Evolutionary conservation across 2,329 filamentous ascomycete species (phyloP), one percentile per base, ranked within the genome.

Genomic region (Endocalyx cinctus): DNA sequence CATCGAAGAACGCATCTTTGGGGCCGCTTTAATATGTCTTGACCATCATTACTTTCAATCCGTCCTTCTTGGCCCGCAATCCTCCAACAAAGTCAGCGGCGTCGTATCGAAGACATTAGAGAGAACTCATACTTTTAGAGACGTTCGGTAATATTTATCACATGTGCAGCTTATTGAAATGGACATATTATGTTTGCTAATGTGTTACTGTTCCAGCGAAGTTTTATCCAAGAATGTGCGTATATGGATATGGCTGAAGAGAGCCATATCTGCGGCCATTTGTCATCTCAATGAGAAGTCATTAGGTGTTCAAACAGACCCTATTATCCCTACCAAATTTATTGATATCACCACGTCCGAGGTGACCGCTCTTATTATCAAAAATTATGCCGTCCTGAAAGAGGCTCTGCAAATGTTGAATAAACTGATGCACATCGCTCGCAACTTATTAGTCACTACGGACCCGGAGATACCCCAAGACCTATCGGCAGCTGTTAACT

Each of bases 401-500:
- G 75, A 80, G 38, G 77, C 82, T 37, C 57, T 82, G 35, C 71
- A 74, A 33, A 72, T 77, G 37, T 63, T 82, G 33, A 81, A 80
- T 62, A 81, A 79, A 59, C 62, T 82, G 37, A 76, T 82, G 72
- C 75, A 81, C 40, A 79, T 82, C 48, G 75, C 77, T 1, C 63
- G 78, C 31, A 82, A 82, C 42, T 62, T 82, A 39, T 64, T 82
- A 16, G 78, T 81, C 18, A 79, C 78, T 8, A 71, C 73, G 6
- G 74, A 81, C 48, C 77, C 78, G 10, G 74, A 79, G 48, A 73
- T 81, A 4, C 76, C 78, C 2, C 78, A 82, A 51, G 77, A 82
- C 45, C 67, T 82, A 6, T 82, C 77, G 37, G 74, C 77, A 8
- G 74, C 76, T 6, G 74, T 80, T 12, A 69, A 74, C 33, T 80